These are phyloP conservation scores for Spinacia oleracea DNA, from an alignment of 179 eudicot species.

Conservation along the genomic window DNA sequence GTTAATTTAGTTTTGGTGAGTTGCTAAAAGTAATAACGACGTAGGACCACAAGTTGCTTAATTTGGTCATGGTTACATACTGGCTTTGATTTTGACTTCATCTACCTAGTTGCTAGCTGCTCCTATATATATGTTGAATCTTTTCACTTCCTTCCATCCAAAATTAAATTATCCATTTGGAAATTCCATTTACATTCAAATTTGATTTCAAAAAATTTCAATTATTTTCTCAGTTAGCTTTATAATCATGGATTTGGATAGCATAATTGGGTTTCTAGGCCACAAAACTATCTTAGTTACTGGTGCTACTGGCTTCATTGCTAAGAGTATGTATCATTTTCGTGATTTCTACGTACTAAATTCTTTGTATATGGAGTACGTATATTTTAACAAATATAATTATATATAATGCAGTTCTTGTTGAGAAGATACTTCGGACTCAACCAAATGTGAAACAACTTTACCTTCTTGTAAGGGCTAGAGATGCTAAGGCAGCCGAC, in stretches of 20 bases:
- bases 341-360: too few species aligned
- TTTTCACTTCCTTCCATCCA: neutral
- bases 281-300: constrained; percentile 57
- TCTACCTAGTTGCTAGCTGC: too few species aligned
- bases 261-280: constrained; percentile 44
- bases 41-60: neutral
- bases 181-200: neutral
- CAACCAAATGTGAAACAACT: constrained; percentile 65
- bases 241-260: constrained; percentile 41
- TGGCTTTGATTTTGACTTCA: neutral
- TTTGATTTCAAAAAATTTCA: too few species aligned
- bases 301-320: constrained; percentile 72
- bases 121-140: neutral
- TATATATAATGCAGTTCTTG: constrained; percentile 45
- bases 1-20: neutral
- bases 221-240: too few species aligned
- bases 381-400: neutral
- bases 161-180: neutral
- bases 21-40: neutral
- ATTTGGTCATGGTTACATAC: neutral
- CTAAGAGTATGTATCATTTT: constrained; percentile 40
- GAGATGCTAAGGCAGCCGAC: constrained; percentile 45
- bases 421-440: constrained; percentile 61
- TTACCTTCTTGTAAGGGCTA: constrained; percentile 62
- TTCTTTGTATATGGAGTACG: too few species aligned